Base-by-base conservation (phyloP, 148 eudicot genomes). In the Euryodendron excelsum region DNA sequence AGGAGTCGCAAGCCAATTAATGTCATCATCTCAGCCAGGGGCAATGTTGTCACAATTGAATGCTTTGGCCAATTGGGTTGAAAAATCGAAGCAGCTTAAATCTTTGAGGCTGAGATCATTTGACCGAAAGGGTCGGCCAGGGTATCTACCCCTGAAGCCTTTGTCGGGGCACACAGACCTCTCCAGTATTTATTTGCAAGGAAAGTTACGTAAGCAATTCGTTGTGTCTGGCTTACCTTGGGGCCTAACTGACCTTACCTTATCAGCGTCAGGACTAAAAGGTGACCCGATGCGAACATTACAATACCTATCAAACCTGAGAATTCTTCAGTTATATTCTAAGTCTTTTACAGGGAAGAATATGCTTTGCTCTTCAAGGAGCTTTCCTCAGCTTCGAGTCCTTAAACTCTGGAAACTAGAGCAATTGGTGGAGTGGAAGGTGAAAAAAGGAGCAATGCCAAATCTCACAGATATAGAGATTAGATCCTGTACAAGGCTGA, bases 381-480 rank as follows among this genome's bases (percentile, higher is more conserved):
- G 82, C 13, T 83, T 83, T 47, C 82, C 78, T 41, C 60, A 53
- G 56, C 85, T 83, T 45, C 77, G 30, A 28, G 28, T 83, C 30
- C 79, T 83, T 3, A 79, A 65, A 23, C 63, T 83, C 15, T 83
- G 82, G 85, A 80, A 76, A 20, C 55, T 83, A 36, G 53, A 83
- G 10, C 10, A 79, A 30, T 59, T 84, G 52, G 81, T 63, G 62
- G 45, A 63, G 3, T 82, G 70, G 82, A 30, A 31, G 27, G 82
- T 79, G 18, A 59, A 71, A 13, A 77, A 75, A 11, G 80, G 78
- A 39, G 72, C 87, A 15, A 45, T 85, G 62, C 74, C 73, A 8
- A 25, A 28, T 21, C 78, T 81, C 33, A 41, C 30, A 31, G 44
- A 75, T 0, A 36, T 84, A 28, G 84, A 84, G 56, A 78, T 84